Base-by-base conservation (phyloP, 2,329 filamentous ascomycete genomes). In the Boeremia lycopersici region DNA sequence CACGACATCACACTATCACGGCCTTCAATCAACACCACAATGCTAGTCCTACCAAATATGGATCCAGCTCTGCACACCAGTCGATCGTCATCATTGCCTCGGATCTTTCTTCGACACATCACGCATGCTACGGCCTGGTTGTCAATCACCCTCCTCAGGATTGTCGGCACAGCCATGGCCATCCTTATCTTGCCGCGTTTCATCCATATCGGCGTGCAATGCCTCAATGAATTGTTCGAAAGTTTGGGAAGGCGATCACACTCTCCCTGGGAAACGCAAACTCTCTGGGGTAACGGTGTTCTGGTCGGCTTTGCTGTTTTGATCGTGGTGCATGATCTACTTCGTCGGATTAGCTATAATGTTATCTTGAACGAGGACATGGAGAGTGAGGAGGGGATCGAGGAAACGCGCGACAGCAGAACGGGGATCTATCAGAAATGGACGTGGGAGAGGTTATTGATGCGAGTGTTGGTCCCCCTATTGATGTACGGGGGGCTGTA, bases 131-230 rank as follows among this genome's bases (percentile, higher is more conserved):
- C 28, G 26, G 42, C 15, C 13, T 39, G 9, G 4, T 3, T 50
- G 7, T 50, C 46, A 12, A 26, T 31, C 1, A 7, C 47, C 3
- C 8, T 42, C 5, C 7, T 46, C 25, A 55, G 42, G 12, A 30
- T 42, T 11, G 11, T 46, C 3, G 11, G 15, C 23, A 31, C 19
- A 10, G 35, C 58, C 5, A 6, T 57, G 17, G 51, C 51, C 6
- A 57, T 61, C 23, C 35, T 52, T 15, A 1, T 58, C 43, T 3
- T 63, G 3, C 56, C 61, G 0, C 36, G 41, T 11, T 10, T 26
- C 12, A 52, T 60, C 28, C 61, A 63, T 2, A n/a, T 29, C 19
- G 13, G 57, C 11, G 59, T 62, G n/a, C 51, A 38, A 34, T 48
- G 26, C 19, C 13, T 63, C 17, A 47, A 53, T 31, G 31, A 44